phyloP scores from a whole-genome alignment of 257 asterid species.

The Plectranthus barbatus region DNA sequence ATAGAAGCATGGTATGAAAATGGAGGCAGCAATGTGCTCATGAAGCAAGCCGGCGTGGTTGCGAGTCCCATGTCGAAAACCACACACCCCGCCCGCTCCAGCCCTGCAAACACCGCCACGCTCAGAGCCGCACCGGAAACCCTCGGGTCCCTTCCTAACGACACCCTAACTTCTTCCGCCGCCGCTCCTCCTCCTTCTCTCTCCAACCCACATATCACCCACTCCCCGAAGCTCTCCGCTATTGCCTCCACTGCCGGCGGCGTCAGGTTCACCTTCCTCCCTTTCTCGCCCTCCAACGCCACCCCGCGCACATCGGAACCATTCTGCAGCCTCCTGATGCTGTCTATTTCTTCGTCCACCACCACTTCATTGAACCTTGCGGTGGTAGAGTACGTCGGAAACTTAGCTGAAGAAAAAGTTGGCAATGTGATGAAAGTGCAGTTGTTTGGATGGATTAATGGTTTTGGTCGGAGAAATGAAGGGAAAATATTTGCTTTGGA shows the following conservation, averaged over 20 bases:
- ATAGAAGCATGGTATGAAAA: constrained; percentile 71
- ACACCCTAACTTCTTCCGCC: constrained; percentile 37
- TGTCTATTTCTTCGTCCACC: constrained; percentile 73
- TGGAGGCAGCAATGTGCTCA: constrained; percentile 79
- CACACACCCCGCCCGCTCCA: constrained; percentile 63
- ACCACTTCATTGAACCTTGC: constrained; percentile 38
- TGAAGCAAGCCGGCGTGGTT: constrained; percentile 93
- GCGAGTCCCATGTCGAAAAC: constrained; percentile 88
- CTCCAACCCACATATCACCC: constrained; percentile 45
- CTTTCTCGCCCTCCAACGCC: constrained; percentile 78
- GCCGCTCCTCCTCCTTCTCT: constrained; percentile 12
- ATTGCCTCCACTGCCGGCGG: constrained; percentile 90
- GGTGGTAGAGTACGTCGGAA: constrained; percentile 23
- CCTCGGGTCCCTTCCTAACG: constrained; percentile 82
- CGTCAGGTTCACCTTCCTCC: constrained; percentile 57
- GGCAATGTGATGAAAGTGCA: constrained; percentile 19
- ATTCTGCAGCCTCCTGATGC: constrained; percentile 68
- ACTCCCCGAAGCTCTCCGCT: constrained; percentile 89
- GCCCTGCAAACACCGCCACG: constrained; percentile 64
- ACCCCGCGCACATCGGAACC: constrained; percentile 96
- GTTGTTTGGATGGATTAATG: constrained; percentile 9
- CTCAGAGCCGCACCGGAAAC: constrained; percentile 59
- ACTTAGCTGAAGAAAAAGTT: constrained; percentile 10
- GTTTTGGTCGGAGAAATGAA: constrained; percentile 19
- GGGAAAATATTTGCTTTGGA: constrained; percentile 24